phyloP scores from a whole-genome alignment of 2,329 filamentous ascomycete species.

The Fusarium paranaense region DNA sequence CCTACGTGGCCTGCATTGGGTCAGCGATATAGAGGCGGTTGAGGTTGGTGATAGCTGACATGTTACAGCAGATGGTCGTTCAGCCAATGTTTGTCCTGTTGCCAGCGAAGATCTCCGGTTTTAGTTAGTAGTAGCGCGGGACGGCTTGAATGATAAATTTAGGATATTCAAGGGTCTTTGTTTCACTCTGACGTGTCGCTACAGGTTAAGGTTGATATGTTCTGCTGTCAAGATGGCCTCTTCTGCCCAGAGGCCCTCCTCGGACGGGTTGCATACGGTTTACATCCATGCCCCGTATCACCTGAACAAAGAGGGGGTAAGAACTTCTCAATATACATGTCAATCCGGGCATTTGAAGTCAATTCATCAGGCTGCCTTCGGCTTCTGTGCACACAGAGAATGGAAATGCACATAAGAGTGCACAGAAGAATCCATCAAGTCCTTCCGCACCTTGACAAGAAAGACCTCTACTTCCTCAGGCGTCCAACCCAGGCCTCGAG shows the following conservation, averaged over 20 bases:
- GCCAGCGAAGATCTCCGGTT: background rate
- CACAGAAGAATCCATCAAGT: constrained; percentile 44
- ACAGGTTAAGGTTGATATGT: background rate
- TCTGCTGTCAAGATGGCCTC: background rate
- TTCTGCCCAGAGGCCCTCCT: background rate
- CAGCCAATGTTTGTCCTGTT: background rate
- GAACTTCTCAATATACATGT: background rate
- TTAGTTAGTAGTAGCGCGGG: background rate
- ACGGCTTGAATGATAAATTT: background rate
- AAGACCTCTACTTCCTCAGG: constrained; percentile 49
- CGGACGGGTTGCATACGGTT: background rate
- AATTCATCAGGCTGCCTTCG: background rate
- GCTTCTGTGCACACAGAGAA: constrained; percentile 28
- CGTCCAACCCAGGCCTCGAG: constrained; percentile 49
- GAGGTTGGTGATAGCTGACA: background rate
- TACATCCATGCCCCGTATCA: background rate
- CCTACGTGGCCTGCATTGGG: background rate
- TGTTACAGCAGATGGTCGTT: background rate
- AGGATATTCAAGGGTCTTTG: background rate
- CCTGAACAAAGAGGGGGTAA: background rate
- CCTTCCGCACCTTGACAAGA: constrained; percentile 48
- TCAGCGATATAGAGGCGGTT: background rate
- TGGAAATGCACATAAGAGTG: constrained; percentile 35
- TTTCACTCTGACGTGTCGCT: background rate
- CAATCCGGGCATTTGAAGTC: background rate